These are phyloP conservation scores for Diophrys sp. DNA, from an alignment of 73 alveolate species.

Conservation along the genomic window DNA sequence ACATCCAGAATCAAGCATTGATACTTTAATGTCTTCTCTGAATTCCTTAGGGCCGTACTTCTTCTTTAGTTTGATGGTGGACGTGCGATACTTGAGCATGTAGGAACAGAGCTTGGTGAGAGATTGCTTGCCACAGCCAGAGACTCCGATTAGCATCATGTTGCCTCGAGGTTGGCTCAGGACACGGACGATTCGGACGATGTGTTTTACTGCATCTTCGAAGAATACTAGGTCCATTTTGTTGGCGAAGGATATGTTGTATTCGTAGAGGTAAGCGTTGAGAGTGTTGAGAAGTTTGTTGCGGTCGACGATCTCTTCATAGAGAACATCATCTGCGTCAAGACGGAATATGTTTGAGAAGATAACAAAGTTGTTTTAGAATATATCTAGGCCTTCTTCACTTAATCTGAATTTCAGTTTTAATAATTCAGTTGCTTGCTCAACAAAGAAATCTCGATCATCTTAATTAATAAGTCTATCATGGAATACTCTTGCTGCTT, in stretches of 20 bases:
- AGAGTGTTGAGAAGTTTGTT: slow-evolving; percentile 79
- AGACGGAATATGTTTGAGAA: slow-evolving; percentile 94
- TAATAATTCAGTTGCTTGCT: slow-evolving; percentile 62
- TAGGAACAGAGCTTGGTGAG: slow-evolving; percentile 72
- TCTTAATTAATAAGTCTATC: slow-evolving; percentile 96
- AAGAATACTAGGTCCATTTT: slow-evolving; percentile 98
- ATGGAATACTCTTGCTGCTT: slow-evolving; percentile 96
- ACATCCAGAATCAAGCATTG: slow-evolving; percentile 69
- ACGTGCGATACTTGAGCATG: slow-evolving; percentile 61
- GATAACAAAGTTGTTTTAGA: slow-evolving; percentile 69
- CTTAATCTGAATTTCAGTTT: slow-evolving; percentile 81
- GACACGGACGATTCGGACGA: slow-evolving; percentile 49
- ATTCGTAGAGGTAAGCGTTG: slow-evolving; percentile 89
- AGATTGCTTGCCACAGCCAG: slow-evolving; percentile 84
- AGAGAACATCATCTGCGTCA: slow-evolving; percentile 84
- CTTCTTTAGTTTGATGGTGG: slow-evolving; percentile 67
- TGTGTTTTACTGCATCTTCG: slow-evolving; percentile 85
- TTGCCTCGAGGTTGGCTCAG: slow-evolving; percentile 58
- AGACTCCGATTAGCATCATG: slow-evolving; percentile 64
- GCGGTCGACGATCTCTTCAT: slow-evolving; percentile 92
- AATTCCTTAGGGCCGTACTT: slow-evolving; percentile 68
- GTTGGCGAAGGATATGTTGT: slow-evolving; percentile 87
- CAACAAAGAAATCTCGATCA: slow-evolving; percentile 92
- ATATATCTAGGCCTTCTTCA: slow-evolving; percentile 83
- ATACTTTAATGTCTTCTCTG: slow-evolving; percentile 71